Evolutionary conservation across 208 protist species (phyloP), one percentile per base, ranked within the genome.

Genomic region (Trypanosoma theileri): DNA sequence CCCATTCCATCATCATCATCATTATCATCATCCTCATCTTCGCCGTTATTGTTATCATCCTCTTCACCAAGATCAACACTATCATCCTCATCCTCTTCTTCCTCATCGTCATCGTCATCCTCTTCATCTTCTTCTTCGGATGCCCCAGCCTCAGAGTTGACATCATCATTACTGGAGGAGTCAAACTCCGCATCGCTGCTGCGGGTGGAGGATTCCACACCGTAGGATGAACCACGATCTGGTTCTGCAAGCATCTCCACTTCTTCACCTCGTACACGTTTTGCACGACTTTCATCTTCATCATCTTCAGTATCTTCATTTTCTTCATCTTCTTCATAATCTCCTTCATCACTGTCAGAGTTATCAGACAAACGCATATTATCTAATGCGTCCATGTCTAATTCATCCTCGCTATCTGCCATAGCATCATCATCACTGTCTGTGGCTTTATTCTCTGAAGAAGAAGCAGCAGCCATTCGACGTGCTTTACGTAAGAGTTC

Each of bases 1-100:
- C 68, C 80, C 74, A 89, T 78, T 52, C 82, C 82, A 67, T 89
- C 75, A 16, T 78, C 67, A 0, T 79, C 76, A 42, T 81, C 66
- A 12, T 67, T 45, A 22, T 62, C 59, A 35, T 67, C 61, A 17
- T 69, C 62, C 1, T 81, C 60, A n/a, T 83, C 70, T 26, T 78
- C 66, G 4, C 68, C 63, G 17, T 65, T 61, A 19, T 82, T 79
- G 7, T 61, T 56, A 13, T 52, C 21, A 48, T 52, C 57, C 19
- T 59, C 48, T 50, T 62, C 24, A 55, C 21, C 41, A 22, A 12
- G 28, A 17, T 26, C 24, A 10, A 72, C 41, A 24, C 48, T 50
- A 40, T 40, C n/a, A n/a, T 53, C 64, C 14, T 52, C 66, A 21
- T 84, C 73, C 16, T 51, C 69, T 17, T 67, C 66, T 0, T 63